Percentiles rank a stretch among this genome's conserved stretches.
Evolutionary conservation across 2,329 filamentous ascomycete species (phyloP).

Genomic region (Arthrobotrys conoides): DNA sequence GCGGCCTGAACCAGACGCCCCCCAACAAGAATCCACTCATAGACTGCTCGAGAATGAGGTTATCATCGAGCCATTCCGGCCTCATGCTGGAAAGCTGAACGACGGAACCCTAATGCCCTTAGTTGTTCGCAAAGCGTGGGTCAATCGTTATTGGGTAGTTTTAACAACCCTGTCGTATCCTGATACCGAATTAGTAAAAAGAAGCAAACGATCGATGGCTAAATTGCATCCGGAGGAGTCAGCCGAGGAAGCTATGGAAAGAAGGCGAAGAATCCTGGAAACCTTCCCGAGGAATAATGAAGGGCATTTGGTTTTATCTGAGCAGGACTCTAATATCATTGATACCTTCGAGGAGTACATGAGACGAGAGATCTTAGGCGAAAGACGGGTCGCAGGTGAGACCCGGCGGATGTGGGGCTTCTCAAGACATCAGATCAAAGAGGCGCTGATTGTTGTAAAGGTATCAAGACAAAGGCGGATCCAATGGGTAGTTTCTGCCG

Average conservation of each 20-base stretch:
- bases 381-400: conserved; percentile 48
- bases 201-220: conserved; percentile 41
- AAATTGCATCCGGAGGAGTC: conserved; percentile 45
- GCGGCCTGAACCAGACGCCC: conserved; percentile 28
- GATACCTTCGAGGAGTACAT: conserved; percentile 54
- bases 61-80: conserved; percentile 55
- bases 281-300: conserved; percentile 39
- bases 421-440: conserved; percentile 54
- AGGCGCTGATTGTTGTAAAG: conserved; percentile 50
- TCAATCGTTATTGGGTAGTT: conserved; percentile 46
- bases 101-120: conserved; percentile 47
- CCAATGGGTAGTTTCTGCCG: conserved; percentile 52
- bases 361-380: conserved; percentile 50
- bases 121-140: conserved; percentile 50
- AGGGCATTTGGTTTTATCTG: conserved; percentile 37
- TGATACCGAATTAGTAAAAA: conserved; percentile 21
- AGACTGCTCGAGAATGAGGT: conserved; percentile 54
- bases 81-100: conserved; percentile 30
- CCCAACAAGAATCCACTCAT: conserved; percentile 49
- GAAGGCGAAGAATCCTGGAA: conserved; percentile 36
- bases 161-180: conserved; percentile 46
- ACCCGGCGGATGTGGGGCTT: conserved; percentile 58
- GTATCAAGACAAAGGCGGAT: conserved; percentile 55
- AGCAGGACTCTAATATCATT: conserved; percentile 44
- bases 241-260: conserved; percentile 44